Conservation (phyloP, 768 basidiomycete species). For the Omphalotus guepiniiformis region DNA sequence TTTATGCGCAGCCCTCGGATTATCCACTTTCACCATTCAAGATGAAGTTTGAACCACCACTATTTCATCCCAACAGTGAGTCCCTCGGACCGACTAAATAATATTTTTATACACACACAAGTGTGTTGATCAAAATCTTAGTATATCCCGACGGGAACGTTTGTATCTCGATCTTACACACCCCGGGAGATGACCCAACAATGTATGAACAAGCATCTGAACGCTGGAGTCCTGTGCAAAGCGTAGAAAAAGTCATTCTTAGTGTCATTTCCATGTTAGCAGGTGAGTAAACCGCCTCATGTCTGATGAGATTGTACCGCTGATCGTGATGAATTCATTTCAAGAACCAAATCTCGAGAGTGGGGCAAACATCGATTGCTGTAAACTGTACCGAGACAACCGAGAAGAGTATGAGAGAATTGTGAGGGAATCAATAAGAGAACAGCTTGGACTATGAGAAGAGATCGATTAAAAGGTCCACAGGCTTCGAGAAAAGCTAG, state of each 20-base stretch:
- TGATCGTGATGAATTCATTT: background rate
- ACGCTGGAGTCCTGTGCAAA: constrained; percentile 98
- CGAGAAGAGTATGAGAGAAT: constrained; percentile 82
- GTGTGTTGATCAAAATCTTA: constrained; percentile 29
- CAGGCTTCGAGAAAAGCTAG: background rate
- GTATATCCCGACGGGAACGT: constrained; percentile 96
- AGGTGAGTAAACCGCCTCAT: constrained; percentile 41
- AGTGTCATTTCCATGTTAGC: constrained; percentile 98
- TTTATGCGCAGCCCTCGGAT: constrained; percentile 83
- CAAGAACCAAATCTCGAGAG: constrained; percentile 95
- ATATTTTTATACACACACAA: constrained; percentile 3
- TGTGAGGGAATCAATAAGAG: constrained; percentile 77
- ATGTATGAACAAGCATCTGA: constrained; percentile 96
- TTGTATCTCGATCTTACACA: constrained; percentile 97
- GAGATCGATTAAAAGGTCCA: background rate
- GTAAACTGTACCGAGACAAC: constrained; percentile 94
- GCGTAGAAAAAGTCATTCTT: constrained; percentile 93
- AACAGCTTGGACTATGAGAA: constrained; percentile 72
- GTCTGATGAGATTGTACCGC: too few species aligned
- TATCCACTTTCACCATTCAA: constrained; percentile 99
- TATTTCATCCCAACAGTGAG: constrained; percentile 97
- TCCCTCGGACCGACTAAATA: constrained; percentile 14
- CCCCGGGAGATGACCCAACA: constrained; percentile 87
- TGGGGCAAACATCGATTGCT: constrained; percentile 95
- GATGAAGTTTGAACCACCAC: constrained; percentile 97